Conservation (phyloP, 371 early-diverging fungal genomes). For the Mortierella sp. region DNA sequence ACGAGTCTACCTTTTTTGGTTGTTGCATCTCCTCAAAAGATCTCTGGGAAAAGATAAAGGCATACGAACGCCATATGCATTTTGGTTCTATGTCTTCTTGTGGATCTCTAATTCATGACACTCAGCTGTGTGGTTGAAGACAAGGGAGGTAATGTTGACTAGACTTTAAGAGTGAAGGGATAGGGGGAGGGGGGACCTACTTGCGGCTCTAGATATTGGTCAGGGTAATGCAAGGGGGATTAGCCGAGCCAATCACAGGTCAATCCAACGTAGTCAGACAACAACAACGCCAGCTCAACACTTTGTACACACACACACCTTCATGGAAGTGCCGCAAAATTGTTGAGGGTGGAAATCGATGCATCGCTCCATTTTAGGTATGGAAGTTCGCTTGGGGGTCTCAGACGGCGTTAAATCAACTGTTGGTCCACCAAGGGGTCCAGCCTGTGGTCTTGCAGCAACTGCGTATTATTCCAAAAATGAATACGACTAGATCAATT, state of each 20-base stretch:
- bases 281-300: neutral
- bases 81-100: no score
- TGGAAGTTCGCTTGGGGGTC: no score
- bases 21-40: no score
- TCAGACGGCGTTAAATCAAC: no score
- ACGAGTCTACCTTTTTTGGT: no score
- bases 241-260: constrained; percentile 20
- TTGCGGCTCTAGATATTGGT: neutral
- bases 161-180: neutral
- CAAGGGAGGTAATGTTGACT: neutral
- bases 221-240: constrained; percentile 6
- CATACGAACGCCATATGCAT: no score
- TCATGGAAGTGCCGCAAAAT: neutral
- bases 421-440: no score
- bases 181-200: neutral
- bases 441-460: neutral
- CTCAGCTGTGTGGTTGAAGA: neutral
- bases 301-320: neutral
- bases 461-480: neutral
- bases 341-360: neutral
- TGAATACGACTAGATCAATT: no score
- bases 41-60: no score
- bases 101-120: no score
- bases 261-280: neutral
- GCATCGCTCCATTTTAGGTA: no score